Base-by-base conservation (phyloP, 2,329 filamentous ascomycete species). In the Plenodomus lindquistii region DNA sequence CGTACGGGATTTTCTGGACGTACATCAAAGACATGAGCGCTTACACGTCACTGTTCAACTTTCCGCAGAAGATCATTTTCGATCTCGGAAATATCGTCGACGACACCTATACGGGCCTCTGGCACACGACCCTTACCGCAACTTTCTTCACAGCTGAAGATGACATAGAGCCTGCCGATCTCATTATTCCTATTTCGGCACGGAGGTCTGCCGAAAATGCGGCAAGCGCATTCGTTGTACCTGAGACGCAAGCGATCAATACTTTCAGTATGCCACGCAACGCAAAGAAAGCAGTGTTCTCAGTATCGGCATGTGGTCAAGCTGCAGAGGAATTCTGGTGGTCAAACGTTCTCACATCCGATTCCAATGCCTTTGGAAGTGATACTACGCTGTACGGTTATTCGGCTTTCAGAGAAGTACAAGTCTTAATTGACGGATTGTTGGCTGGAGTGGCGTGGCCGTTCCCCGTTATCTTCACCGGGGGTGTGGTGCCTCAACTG, bases 251-350 rank as follows among this genome's bases (percentile, higher is more conserved):
- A 47, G 85, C 87, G 1, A 79, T 78, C 1, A 82, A 81, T 53
- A 77, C 75, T 0, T 70, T 91, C 36, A 73, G 59, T n/a, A 77
- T 95, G 37, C 89, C 89, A 2, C 77, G 73, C 41, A 87, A 89
- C 61, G 79, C 80, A 17, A 81, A 82, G 44, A 84, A 85, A 48
- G 90, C 89, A 16, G 81, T 91, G 8, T 83, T 93, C 46, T 85
- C 87, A 0, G 79, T 94, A n/a, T 84, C 87, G 8, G 88, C 89
- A 15, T 90, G 85, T 57, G 90, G 88, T 0, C 90, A 94, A 67
- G 80, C 80, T 0, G 74, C 79, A 15, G 90, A 94, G 73, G 90
- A 95, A 67, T 93, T 93, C 63, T 95, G 90, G 89, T 94, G 88
- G 85, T 82, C 80, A 48, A 93, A 93, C 63, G 85, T 91, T 1